Evolutionary conservation across 352 stramenopile species (phyloP).

Genomic region (Blastocystis sp.): DNA sequence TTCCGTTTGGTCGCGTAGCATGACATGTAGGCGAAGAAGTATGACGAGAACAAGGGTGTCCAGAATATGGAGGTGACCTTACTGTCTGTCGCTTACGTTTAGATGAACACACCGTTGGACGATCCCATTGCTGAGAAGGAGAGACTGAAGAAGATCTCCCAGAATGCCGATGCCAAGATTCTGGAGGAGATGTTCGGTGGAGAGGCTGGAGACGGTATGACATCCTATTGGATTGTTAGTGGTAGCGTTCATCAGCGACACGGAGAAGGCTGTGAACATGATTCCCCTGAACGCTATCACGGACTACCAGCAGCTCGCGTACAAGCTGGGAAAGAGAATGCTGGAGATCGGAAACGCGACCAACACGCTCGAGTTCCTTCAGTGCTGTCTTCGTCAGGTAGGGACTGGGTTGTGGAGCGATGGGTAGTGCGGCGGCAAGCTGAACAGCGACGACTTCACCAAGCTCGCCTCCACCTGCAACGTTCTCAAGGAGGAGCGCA

Average conservation of each 20-base stretch:
- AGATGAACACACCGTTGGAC: constrained; percentile 36
- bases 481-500: constrained; percentile 53
- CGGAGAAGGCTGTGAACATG: constrained; percentile 53
- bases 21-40: constrained; percentile 20
- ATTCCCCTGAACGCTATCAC: constrained; percentile 32
- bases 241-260: constrained; percentile 53
- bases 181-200: constrained; percentile 56
- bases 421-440: constrained; percentile 11
- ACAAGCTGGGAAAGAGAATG: constrained; percentile 47
- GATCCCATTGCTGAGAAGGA: constrained; percentile 55
- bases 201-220: constrained; percentile 34
- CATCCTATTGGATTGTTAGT: neutral
- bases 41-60: constrained; percentile 31
- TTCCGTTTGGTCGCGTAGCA: neutral
- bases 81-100: neutral
- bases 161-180: constrained; percentile 55
- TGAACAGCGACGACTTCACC: constrained; percentile 51
- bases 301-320: constrained; percentile 46
- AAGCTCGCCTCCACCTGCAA: constrained; percentile 45
- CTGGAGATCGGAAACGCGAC: constrained; percentile 18
- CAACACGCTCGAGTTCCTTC: constrained; percentile 41
- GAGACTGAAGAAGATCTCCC: constrained; percentile 39
- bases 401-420: neutral
- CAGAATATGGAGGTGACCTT: neutral
- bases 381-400: constrained; percentile 24